Percentiles rank a stretch among this genome's conserved stretches.
These are phyloP conservation scores for Paecilomyces sp. DNA, from an alignment of 2,329 filamentous ascomycete genomes.

Conservation along the genomic window DNA sequence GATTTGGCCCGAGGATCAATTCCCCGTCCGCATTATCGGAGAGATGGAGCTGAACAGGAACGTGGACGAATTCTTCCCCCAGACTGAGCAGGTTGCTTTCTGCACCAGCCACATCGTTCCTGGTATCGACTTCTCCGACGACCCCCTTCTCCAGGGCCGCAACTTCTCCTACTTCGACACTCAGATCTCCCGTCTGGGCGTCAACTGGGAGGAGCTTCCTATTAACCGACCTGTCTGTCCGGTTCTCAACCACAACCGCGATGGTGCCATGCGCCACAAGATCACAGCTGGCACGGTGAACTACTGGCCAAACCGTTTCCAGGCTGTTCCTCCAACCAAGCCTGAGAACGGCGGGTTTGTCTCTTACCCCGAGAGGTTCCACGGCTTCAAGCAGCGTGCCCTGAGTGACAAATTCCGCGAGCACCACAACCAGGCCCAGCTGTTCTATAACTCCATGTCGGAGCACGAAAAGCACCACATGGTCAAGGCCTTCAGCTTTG, in stretches of 20 bases:
- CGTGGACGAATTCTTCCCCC: conserved; percentile 72
- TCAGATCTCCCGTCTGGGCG: conserved; percentile 56
- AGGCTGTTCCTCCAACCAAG: conserved; percentile 55
- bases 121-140: conserved; percentile 69
- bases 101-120: conserved; percentile 74
- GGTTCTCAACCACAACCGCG: conserved; percentile 66
- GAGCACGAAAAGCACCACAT: conserved; percentile 60
- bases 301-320: conserved; percentile 72
- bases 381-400: conserved; percentile 61
- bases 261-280: conserved; percentile 64
- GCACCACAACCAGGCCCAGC: conserved; percentile 68
- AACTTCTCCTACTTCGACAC: conserved; percentile 53
- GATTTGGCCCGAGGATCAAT: conserved; percentile 71
- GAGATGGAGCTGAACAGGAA: conserved; percentile 74
- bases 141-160: conserved; percentile 66
- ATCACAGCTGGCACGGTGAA: conserved; percentile 68
- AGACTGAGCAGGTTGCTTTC: conserved; percentile 78
- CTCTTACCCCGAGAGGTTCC: conserved; percentile 59
- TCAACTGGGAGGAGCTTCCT: conserved; percentile 64
- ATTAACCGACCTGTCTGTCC: conserved; percentile 65
- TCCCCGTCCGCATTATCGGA: conserved; percentile 71
- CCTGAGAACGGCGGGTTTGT: conserved; percentile 59
- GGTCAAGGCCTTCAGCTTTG: conserved; percentile 56
- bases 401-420: conserved; percentile 69
- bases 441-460: conserved; percentile 75